A percentile compares a stretch with the other conserved stretches of the same genome.
phyloP scores from a whole-genome alignment of 305 asterid genomes.

The Rubia balearica region DNA sequence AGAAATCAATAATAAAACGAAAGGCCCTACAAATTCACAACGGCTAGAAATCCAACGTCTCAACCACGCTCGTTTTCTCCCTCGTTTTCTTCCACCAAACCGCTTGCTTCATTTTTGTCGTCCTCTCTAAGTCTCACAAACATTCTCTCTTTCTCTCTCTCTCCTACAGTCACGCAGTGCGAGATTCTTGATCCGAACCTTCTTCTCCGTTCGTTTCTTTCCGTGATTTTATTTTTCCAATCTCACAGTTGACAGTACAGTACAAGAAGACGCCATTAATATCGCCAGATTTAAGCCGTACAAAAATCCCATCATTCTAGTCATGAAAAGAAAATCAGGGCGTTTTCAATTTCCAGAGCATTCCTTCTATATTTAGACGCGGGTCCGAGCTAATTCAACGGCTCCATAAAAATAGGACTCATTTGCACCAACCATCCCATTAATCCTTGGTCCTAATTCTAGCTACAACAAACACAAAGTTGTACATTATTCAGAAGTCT shows the following conservation, averaged over 20 bases:
- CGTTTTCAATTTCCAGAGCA: neutral
- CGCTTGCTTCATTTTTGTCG: constrained; percentile 9
- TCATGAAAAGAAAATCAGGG: neutral
- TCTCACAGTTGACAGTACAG: neutral
- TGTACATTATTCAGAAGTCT: constrained; percentile 3
- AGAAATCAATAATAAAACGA: neutral
- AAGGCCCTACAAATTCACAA: constrained; percentile 17
- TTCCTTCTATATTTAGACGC: constrained; percentile 10
- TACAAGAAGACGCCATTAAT: neutral
- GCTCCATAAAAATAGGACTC: constrained; percentile 13
- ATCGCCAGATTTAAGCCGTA: neutral
- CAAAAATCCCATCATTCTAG: neutral
- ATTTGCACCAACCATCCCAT: constrained; percentile 5
- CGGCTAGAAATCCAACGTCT: constrained; percentile 27
- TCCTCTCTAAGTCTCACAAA: constrained; percentile 18
- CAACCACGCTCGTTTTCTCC: constrained; percentile 1
- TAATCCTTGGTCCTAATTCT: constrained; percentile 4
- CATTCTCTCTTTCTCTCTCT: neutral
- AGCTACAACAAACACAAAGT: neutral
- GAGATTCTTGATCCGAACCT: neutral
- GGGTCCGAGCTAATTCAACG: constrained; percentile 15
- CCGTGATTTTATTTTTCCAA: neutral
- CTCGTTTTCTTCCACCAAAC: constrained; percentile 14
- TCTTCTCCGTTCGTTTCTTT: neutral
- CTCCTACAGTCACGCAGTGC: neutral